Evolutionary conservation across 1,139 yeast species (phyloP), one percentile per base, ranked within the genome.

Genomic region (Suhomyces ambrosiae): DNA sequence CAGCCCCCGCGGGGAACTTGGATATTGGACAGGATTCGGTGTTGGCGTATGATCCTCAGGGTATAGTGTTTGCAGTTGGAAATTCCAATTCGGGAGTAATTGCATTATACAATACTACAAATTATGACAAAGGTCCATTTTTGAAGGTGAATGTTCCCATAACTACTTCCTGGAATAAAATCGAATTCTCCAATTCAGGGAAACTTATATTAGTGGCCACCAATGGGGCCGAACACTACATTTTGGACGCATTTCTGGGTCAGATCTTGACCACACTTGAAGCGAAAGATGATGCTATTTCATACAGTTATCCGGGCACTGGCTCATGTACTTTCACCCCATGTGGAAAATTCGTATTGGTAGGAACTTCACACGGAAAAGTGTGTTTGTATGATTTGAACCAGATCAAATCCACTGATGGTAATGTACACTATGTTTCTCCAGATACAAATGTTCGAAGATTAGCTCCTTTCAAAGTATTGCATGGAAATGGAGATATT

Each of bases 111-210:
- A 86, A 82, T 52, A 56, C 75, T 27, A 71, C 77, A 41, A 72
- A 70, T 36, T 77, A 76, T 52, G 84, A 80, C 34, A 69, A 73
- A 32, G 77, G 60, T 59, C 56, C 89, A 71, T 50, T 86, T 72
- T 54, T 65, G 62, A 36, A 63, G 57, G 32, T 71, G 61, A 44
- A 62, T 53, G 42, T 68, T 3, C 48, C 53, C 4, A 43, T 49
- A 7, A 22, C 22, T 16, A 11, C 9, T 9, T 10, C 28, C 7
- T 85, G 90, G 86, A 73, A 74, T 27, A 83, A 81, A 48, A 45
- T 89, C 23, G 95, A 89, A 57, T 88, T 90, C 57, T 79, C 95
- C 17, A 89, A 89, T 55, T 85, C 84, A 53, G 95, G 95, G 21
- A 84, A 82, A 53, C 68, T 70, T 44, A 52, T 92, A n/a, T 63